Evolutionary conservation across 768 basidiomycete genomes (phyloP), one percentile per base, ranked within the genome.

Genomic region (Tephrocybe sp.): DNA sequence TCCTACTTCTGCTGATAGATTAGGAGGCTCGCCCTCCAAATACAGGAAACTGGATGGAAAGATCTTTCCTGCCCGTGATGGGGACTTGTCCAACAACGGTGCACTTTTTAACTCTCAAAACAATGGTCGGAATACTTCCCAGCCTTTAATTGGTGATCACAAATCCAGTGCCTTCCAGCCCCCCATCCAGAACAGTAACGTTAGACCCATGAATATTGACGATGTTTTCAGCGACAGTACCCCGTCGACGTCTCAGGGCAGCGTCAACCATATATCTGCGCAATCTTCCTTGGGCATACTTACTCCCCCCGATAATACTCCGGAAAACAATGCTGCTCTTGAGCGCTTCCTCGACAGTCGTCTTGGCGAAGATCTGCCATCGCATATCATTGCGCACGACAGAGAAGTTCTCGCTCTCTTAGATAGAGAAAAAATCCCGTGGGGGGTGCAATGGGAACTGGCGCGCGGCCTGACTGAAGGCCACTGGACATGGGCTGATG

Each of bases 361-460:
- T 1, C 45, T 72, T 18, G 65, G 65, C 4, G 56, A 49, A 1
- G 62, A 65, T 13, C 58, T 76, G 5, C 55, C 60, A 1, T 24
- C 45, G 0, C 38, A 19, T 26, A 44, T 73, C 3, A 72, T 80
- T 26, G 68, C 69, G 0, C 72, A 80, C 36, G 60, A 68, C 45
- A 15, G 24, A 2, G 51, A 63, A 5, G 56, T 68, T 4, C 76
- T 79, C 39, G 37, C 28, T 8, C 5, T 69, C 1, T 52, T 79
- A 38, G 77, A 79, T 34, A 28, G 44, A 0, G 51, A 63, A 8
- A 28, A 62, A n/a, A 69, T 79, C 25, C 56, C 68, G 13, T 78
- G 76, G 72, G 77, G 77, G 1, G 69, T 69, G 0, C 77, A 78
- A 34, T 79, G 66, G 47, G 75, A 77, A 47, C 55, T 78, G 16